Base-by-base conservation (phyloP, 768 basidiomycete genomes). In the Trichaptum fuscoviolaceum region DNA sequence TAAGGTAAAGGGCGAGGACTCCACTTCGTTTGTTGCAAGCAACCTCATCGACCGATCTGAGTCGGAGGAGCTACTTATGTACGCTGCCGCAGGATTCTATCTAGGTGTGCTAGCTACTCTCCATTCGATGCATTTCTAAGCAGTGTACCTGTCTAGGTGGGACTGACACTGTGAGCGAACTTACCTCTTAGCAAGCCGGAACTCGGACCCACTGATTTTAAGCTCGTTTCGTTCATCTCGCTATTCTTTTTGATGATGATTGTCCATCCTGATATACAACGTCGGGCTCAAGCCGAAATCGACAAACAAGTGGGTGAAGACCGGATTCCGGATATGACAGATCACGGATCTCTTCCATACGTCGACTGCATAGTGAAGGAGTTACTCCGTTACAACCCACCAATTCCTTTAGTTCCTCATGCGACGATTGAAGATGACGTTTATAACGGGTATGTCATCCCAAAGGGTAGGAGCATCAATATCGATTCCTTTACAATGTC, bases 241-340 rank as follows among this genome's bases (percentile, higher is more conserved):
- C 18, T 70, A 25, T 69, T 71, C 63, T 64, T 71, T 63, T 66
- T 71, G 59, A 65, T 67, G 30, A 71, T 71, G 68, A 64, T 61
- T 36, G 52, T 67, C 57, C 67, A 72, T 63, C 73, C 73, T 10
- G 69, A 70, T 0, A 68, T 71, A 9, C 71, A 74, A 63, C 63
- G 62, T 6, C 69, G 64, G 42, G 72, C 72, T 2, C 75, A 74
- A 60, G 73, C 70, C 26, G 73, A 76, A 58, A 67, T 76, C 59
- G 75, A 76, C 57, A 30, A 36, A 17, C 67, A 73, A 7, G 67
- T 73, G 4, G 73, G 73, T 20, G 26, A 52, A 15, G 73, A 69
- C 30, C 69, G 74, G 8, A 71, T 76, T 57, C 75, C 75, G 24
- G 67, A 71, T 20, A 69, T 75, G 60, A 66, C 64, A 8, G 75